Evolutionary conservation across 768 basidiomycete genomes (phyloP).

Genomic region (Asterophora lycoperdoides): DNA sequence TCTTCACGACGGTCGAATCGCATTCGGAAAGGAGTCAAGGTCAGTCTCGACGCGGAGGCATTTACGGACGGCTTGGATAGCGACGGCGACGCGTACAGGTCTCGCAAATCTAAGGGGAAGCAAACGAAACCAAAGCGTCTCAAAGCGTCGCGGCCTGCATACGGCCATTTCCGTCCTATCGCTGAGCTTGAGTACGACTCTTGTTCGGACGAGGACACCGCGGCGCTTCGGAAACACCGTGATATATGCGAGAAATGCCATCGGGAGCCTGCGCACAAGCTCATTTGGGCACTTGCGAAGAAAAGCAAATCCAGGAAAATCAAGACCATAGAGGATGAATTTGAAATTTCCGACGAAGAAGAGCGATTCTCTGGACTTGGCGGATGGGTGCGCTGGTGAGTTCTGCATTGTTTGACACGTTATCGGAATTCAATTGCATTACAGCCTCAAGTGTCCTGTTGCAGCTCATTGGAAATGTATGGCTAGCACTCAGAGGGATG

Average conservation of each 20-base stretch:
- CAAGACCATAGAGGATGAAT: conserved; percentile 40
- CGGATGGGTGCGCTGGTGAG: conserved; percentile 84
- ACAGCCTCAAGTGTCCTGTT: conserved; percentile 74
- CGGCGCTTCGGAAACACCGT: conserved; percentile 57
- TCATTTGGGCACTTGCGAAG: conserved; percentile 35
- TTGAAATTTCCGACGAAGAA: conserved; percentile 51
- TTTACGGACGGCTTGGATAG: conserved; percentile 26
- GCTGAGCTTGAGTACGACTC: conserved; percentile 41
- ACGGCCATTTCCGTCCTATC: conserved; percentile 42
- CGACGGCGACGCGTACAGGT: conserved; percentile 22
- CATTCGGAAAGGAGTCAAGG: conserved; percentile 33
- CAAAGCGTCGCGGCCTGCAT: conserved; percentile 33
- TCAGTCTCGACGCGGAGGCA: conserved; percentile 28
- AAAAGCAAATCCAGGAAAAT: conserved; percentile 39
- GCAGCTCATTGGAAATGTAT: conserved; percentile 77
- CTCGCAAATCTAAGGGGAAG: conserved; percentile 7
- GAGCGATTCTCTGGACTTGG: conserved; percentile 51
- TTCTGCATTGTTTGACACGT: conserved; percentile 3
- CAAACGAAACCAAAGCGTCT: conserved; percentile 20
- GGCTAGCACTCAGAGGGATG: conserved; percentile 58
- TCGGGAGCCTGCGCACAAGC: conserved; percentile 50
- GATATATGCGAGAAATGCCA: conserved; percentile 71
- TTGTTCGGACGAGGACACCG: conserved; percentile 53
- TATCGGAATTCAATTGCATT: no score
- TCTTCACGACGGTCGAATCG: conserved; percentile 48